These are phyloP conservation scores for Calonectria pauciramosa DNA, from an alignment of 2,329 filamentous ascomycete species.

Conservation along the genomic window DNA sequence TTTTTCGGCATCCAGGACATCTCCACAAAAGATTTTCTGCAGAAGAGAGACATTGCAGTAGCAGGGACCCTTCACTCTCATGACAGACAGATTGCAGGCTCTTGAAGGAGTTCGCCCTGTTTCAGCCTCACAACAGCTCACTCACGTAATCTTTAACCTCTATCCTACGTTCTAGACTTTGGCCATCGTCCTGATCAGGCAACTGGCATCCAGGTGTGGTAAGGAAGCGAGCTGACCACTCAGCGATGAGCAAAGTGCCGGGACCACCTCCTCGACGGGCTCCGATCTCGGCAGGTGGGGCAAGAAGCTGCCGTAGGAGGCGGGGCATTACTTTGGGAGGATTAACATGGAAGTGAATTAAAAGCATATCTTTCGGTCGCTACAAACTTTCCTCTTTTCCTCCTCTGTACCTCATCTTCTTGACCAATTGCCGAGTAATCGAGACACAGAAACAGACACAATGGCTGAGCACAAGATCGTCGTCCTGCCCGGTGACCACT, in stretches of 20 bases:
- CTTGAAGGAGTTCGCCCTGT: not conserved
- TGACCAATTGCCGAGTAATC: conserved; percentile 5
- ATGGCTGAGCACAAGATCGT: conserved; percentile 85
- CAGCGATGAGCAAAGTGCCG: conserved; percentile 32
- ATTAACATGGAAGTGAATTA: conserved; percentile 11
- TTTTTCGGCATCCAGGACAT: not conserved
- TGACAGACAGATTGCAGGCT: not conserved
- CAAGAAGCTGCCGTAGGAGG: conserved; percentile 37
- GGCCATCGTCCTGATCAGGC: conserved; percentile 27
- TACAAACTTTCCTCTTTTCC: conserved; percentile 23
- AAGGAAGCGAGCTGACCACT: conserved; percentile 37
- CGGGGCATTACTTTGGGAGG: conserved; percentile 37
- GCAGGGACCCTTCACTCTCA: not conserved
- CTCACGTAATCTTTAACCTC: conserved; percentile 4
- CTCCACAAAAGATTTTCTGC: conserved; percentile 11
- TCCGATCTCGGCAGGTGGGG: conserved; percentile 57
- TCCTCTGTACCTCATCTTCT: conserved; percentile 18
- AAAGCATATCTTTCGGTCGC: conserved; percentile 25
- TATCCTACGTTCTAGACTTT: conserved; percentile 3
- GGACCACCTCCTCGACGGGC: conserved; percentile 35
- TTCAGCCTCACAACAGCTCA: not conserved
- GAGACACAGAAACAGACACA: conserved; percentile 8
- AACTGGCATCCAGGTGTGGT: conserved; percentile 30
- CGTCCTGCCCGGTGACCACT: conserved; percentile 87
- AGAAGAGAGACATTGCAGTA: not conserved